Base-by-base conservation (phyloP, 148 eudicot genomes). In the Silene conica region DNA sequence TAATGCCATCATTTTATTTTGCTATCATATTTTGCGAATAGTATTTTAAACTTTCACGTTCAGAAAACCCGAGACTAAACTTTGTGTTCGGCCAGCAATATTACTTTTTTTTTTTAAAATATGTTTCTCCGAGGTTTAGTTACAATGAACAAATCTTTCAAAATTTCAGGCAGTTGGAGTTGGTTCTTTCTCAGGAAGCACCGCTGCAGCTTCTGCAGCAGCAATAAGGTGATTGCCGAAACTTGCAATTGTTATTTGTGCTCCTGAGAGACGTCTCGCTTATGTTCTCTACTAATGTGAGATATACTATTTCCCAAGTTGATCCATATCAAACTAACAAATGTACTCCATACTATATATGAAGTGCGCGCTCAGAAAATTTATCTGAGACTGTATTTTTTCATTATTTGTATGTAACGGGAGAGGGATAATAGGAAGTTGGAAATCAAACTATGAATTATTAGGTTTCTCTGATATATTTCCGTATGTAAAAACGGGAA, bases 151-250 rank as follows among this genome's bases (percentile, higher is more conserved):
- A n/a, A 78, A 25, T 56, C 54, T 6, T 34, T 28, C 58, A 10
- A 70, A 45, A 38, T 15, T 85, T 77, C 86, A 95, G 99, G 97
- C 99, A 63, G 94, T 95, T 81, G 99, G 99, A 65, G 91, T 92
- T 60, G 96, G 93, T 84, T 90, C 89, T 69, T 86, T 89, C 84
- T 79, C 92, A 18, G 99, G 92, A 80, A 90, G 93, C 73, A 73
- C 90, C 62, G 93, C 89, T 56, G 98, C 98, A 65, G 98, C 97
- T 74, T 94, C 98, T 56, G 96, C 98, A 57, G 97, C 97, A 83
- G 99, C 99, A 70, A 95, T 95, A 79, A 92, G 99, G 99, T 92
- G 60, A 75, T 34, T 63, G 25, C 43, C 77, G 56, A 38, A 38
- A 41, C 28, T 76, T 61, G 21, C 56, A 22, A 48, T 57, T 16